These are phyloP conservation scores for Paspalum notatum DNA, from an alignment of 176 grass and related monocot genomes.

Conservation along the genomic window DNA sequence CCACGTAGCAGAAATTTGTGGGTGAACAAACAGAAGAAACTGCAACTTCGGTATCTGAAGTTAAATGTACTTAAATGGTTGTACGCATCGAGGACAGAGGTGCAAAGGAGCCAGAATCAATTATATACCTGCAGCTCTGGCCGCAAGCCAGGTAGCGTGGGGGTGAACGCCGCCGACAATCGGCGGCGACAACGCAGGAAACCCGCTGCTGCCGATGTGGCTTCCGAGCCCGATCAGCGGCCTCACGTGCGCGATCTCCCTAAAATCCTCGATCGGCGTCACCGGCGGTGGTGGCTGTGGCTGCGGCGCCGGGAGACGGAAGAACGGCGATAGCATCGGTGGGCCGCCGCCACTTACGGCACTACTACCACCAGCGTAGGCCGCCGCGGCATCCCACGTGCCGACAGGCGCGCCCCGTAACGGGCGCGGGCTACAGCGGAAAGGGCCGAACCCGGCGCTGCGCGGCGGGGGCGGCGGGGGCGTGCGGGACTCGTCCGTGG, in stretches of 20 bases:
- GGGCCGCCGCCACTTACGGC: background rate
- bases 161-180: background rate
- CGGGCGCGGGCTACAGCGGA: constrained; percentile 40
- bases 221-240: constrained; percentile 20
- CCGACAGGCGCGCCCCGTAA: constrained; percentile 21
- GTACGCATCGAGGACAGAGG: background rate
- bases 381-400: background rate
- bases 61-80: background rate
- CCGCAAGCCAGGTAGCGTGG: background rate
- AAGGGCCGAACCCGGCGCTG: constrained; percentile 38
- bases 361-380: background rate
- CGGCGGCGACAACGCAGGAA: background rate
- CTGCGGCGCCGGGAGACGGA: constrained; percentile 41
- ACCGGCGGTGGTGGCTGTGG: background rate
- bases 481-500: constrained; percentile 47
- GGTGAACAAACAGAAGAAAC: background rate
- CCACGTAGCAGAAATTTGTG: background rate
- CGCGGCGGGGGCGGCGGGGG: constrained; percentile 19
- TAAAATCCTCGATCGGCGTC: background rate
- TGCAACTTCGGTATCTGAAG: background rate
- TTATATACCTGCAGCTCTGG: constrained; percentile 40
- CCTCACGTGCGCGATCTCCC: constrained; percentile 26
- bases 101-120: background rate
- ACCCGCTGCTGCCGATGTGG: constrained; percentile 7
- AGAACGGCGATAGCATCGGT: constrained; percentile 52